Evolutionary conservation across 768 basidiomycete species (phyloP), one percentile per base, ranked within the genome.

Genomic region (Boletus subcaerulescens): DNA sequence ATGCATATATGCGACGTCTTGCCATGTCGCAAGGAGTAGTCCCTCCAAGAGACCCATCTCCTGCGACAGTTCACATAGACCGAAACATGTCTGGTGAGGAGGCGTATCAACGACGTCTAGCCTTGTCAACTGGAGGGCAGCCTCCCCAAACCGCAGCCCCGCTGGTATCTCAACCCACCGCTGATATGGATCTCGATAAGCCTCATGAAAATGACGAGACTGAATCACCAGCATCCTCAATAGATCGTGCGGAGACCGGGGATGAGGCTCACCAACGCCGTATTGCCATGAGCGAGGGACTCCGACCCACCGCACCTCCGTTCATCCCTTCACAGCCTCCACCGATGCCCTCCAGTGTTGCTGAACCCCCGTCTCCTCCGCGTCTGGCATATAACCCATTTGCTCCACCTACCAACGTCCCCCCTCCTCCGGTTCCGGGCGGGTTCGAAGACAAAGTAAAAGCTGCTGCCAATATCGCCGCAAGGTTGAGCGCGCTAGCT

Each of bases 391-490:
- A 83, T 64, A 85, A 89, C 57, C 85, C 88, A 1, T 85, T 89
- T 56, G 81, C 84, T 3, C 86, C 87, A 3, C 79, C 83, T 5
- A 63, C 81, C 18, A 78, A 81, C 8, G 78, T 83, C 5, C 83
- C 84, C 0, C 84, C 84, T 1, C 84, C 86, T 1, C 79, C 84
- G 0, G 77, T 76, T 26, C 69, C 72, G 4, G 69, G 51, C 22
- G 72, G 75, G 1, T 74, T 89, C 15, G 84, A 91, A 54, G 89
- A 86, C 17, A 85, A 77, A 58, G 80, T 84, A 1, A 88, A 89
- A 56, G 83, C 85, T 11, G 92, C 91, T 0, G 90, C 89, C 5
- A 90, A 85, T 12, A 89, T 94, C 52, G 92, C 91, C 18, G 91
- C 91, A 0, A 83, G 77, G 56, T 75, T 92, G 18, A 74, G 81